These are phyloP conservation scores for Leishmania guyanensis DNA, from an alignment of 208 protist genomes.

Conservation along the genomic window DNA sequence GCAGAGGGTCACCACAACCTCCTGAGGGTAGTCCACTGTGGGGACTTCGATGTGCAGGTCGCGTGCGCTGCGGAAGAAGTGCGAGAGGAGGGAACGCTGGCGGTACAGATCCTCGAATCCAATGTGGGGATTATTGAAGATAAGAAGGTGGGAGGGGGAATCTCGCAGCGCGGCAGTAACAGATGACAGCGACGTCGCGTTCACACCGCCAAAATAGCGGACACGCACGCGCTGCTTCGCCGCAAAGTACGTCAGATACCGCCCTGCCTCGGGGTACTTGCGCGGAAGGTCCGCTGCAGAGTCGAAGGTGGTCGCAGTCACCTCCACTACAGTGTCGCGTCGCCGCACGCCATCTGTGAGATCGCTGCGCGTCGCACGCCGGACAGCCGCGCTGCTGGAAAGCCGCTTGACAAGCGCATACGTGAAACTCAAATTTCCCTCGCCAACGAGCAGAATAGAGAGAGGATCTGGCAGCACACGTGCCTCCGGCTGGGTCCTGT, in stretches of 20 bases:
- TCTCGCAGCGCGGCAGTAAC: constrained; percentile 1
- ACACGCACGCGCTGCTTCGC: constrained; percentile 47
- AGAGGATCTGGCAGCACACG: constrained; percentile 14
- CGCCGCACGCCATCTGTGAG: neutral
- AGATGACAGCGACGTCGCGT: constrained; percentile 39
- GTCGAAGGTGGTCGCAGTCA: constrained; percentile 56
- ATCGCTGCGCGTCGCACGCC: constrained; percentile 5
- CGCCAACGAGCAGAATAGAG: constrained; percentile 51
- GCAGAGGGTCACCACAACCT: constrained; percentile 56
- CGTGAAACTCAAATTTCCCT: constrained; percentile 64
- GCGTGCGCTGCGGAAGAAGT: constrained; percentile 41
- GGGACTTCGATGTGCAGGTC: constrained; percentile 2
- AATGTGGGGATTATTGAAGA: constrained; percentile 70
- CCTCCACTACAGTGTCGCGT: constrained; percentile 10
- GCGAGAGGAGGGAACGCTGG: constrained; percentile 42
- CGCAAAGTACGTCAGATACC: constrained; percentile 49
- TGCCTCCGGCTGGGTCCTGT: neutral
- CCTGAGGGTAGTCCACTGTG: neutral
- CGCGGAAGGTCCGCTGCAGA: constrained; percentile 13
- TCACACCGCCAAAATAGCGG: constrained; percentile 35
- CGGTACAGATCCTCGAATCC: constrained; percentile 54
- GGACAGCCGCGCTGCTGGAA: constrained; percentile 20
- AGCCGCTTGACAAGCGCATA: constrained; percentile 57
- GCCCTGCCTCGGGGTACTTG: constrained; percentile 59
- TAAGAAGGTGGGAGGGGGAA: constrained; percentile 29